phyloP scores from a whole-genome alignment of 2,329 filamentous ascomycete genomes.

The Fusarium poae region DNA sequence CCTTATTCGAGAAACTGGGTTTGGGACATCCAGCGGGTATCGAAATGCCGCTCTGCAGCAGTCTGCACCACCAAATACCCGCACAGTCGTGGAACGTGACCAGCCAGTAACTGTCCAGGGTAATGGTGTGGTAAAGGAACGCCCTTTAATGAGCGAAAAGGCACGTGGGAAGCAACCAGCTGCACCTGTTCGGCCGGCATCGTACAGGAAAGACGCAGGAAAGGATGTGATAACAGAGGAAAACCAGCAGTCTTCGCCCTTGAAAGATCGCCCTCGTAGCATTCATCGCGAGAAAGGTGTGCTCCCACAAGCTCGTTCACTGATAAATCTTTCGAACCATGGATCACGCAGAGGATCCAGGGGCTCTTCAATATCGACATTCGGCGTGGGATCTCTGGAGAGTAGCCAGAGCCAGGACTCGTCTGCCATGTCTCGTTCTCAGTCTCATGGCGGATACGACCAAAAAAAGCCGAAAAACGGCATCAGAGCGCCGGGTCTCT shows the following conservation, averaged over 20 bases:
- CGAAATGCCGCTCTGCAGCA: slow-evolving; percentile 46
- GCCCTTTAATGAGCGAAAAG: slow-evolving; percentile 57
- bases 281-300: slow-evolving; percentile 28
- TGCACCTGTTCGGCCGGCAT: slow-evolving; percentile 32
- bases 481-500: slow-evolving; percentile 48
- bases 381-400: slow-evolving; percentile 43
- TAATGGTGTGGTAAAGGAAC: slow-evolving; percentile 20
- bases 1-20: slow-evolving; percentile 51
- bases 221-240: slow-evolving; percentile 27
- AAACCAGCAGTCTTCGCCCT: slow-evolving; percentile 4
- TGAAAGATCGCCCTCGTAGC: slow-evolving; percentile 26
- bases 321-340: slow-evolving; percentile 44
- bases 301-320: slow-evolving; percentile 44
- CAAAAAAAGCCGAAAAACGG: slow-evolving; percentile 33
- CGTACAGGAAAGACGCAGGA: slow-evolving; percentile 28
- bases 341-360: slow-evolving; percentile 40
- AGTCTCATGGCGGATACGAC: slow-evolving; percentile 51
- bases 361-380: slow-evolving; percentile 43
- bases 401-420: slow-evolving; percentile 36
- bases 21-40: slow-evolving; percentile 39
- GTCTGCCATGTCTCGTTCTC: slow-evolving; percentile 52
- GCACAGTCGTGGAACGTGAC: slow-evolving; percentile 37
- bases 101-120: slow-evolving; percentile 7
- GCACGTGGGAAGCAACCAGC: slow-evolving; percentile 63
- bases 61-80: slow-evolving; percentile 48